Percentiles rank a stretch among this genome's conserved stretches.
phyloP scores from a whole-genome alignment of 805 yeast species.

The Blastobotrys parvus region DNA sequence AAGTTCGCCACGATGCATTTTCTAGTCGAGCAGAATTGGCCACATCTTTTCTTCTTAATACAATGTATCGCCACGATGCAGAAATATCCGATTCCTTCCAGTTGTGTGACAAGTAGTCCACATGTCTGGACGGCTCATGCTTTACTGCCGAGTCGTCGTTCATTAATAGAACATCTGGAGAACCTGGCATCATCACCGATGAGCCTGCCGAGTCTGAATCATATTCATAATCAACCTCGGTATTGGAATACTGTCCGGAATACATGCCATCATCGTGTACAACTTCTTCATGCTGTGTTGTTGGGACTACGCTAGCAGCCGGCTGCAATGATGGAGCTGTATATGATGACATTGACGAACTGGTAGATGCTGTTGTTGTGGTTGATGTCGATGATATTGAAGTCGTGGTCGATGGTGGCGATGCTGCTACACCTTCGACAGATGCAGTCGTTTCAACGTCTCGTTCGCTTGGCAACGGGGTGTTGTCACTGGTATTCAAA shows the following conservation, averaged over 20 bases:
- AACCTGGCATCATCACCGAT: constrained; percentile 14
- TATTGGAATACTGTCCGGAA: not conserved
- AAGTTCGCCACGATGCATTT: constrained; percentile 89
- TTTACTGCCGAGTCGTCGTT: constrained; percentile 71
- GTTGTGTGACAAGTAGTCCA: constrained; percentile 88
- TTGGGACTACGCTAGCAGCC: too few relatives aligned
- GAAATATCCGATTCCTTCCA: constrained; percentile 95
- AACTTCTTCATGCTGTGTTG: not conserved
- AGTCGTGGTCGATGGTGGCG: too few relatives aligned
- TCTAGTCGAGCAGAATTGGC: constrained; percentile 75
- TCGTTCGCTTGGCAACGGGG: not conserved
- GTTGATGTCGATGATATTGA: not conserved
- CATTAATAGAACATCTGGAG: constrained; percentile 17
- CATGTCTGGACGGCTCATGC: constrained; percentile 80
- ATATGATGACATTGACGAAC: not conserved
- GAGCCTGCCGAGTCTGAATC: constrained; percentile 8
- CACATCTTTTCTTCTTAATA: constrained; percentile 69
- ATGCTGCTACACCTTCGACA: too few relatives aligned
- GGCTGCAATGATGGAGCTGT: too few relatives aligned
- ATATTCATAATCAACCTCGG: constrained; percentile 9
- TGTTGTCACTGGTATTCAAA: constrained; percentile 4
- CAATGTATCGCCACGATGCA: constrained; percentile 92
- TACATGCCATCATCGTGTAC: not conserved
- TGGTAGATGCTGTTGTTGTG: not conserved
- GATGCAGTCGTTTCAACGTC: not conserved